Conservation (phyloP, 306 rosid species). For the Medicago ruthenica region DNA sequence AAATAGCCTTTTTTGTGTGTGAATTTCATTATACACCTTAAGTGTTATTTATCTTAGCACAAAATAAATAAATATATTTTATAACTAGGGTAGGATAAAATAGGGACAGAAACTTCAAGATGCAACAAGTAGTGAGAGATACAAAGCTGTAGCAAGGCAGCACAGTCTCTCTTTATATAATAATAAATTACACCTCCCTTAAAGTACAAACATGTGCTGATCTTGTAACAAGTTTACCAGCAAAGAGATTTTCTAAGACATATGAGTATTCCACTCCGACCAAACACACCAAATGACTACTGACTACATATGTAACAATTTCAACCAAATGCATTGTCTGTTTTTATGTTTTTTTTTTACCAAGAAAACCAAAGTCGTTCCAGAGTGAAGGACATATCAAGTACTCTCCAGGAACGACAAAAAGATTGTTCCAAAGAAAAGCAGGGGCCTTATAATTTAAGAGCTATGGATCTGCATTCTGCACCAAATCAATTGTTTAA, state of each 20-base stretch:
- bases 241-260: slow-evolving; percentile 11
- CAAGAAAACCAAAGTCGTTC: not conserved
- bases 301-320: slow-evolving; percentile 11
- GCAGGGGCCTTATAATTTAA: slow-evolving; percentile 26
- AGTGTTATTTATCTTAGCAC: slow-evolving; percentile 4
- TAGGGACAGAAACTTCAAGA: slow-evolving; percentile 16
- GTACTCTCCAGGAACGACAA: slow-evolving; percentile 15
- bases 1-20: not conserved
- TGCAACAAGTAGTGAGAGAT: slow-evolving; percentile 9
- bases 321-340: slow-evolving; percentile 18
- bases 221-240: slow-evolving; percentile 8
- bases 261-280: slow-evolving; percentile 32
- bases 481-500: slow-evolving; percentile 22
- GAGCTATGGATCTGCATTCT: slow-evolving; percentile 17
- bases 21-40: slow-evolving; percentile 18
- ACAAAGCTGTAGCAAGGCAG: slow-evolving; percentile 26
- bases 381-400: slow-evolving; percentile 28
- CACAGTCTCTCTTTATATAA: slow-evolving; percentile 20
- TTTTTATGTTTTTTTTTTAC: not conserved
- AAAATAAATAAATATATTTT: slow-evolving; percentile 25
- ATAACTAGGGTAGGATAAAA: slow-evolving; percentile 25
- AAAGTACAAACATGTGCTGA: slow-evolving; percentile 28
- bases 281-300: slow-evolving; percentile 39
- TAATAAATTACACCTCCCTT: slow-evolving; percentile 10
- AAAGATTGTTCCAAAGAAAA: slow-evolving; percentile 27